Base-by-base conservation (phyloP, 441 rosid species). In the Sinapis alba region DNA sequence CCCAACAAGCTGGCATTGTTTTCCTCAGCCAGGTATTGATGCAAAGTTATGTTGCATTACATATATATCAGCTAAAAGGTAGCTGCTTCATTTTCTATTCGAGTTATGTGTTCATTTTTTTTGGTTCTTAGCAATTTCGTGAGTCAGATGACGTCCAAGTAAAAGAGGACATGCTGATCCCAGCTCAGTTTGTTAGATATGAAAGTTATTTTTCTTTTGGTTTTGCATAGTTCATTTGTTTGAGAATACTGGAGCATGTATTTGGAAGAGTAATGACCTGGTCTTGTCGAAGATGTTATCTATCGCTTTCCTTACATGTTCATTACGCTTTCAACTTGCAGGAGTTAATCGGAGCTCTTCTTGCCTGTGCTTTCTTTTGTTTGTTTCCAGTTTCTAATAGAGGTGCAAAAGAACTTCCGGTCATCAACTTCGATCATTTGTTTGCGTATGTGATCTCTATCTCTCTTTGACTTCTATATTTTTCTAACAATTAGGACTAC, bases 341-440 rank as follows among this genome's bases (percentile, higher is more conserved):
- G 97, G 97, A 91, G 84, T 74, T 96, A 84, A 83, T 91, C 51
- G 93, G 84, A 63, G 91, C 97, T 67, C 87, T 96, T 79, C 94
- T 93, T 74, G 94, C 94, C 6, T 90, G 96, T 73, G 84, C 94
- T 66, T 88, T 96, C 83, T 93, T 91, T 80, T 90, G 93, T 84
- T 83, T 91, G 89, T 91, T 96, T 83, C 97, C 97, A 3, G 81
- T 78, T 79, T 58, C 73, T 69, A 74, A 71, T 73, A 84, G 97
- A 86, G 80, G 75, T 81, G 85, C 80, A 79, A 83, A 84, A 65
- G 65, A 83, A 71, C 99, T 91, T 78, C 96, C 92, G 47, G 68
- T 67, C 73, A 90, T 90, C 93, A 93, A 91, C 85, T 88, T 95
- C 72, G 97, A 93, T 85, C 36, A 78, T 67, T 80, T 93, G 76